phyloP scores from a whole-genome alignment of 2,329 filamentous ascomycete genomes.

The Ophiostoma sp. region DNA sequence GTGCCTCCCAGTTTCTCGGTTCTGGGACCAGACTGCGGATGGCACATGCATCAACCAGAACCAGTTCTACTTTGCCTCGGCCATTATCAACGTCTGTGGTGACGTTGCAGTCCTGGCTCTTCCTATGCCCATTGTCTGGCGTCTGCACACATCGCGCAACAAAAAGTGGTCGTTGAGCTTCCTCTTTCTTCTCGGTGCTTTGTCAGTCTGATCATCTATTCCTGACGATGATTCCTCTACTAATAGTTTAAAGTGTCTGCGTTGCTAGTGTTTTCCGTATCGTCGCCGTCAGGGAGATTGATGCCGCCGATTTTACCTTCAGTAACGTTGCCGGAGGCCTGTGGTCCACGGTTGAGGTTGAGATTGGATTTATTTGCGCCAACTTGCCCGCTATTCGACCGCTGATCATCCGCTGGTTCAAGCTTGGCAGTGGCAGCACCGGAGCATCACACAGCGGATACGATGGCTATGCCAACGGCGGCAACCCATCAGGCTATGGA shows the following conservation, averaged over 20 bases:
- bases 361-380: constrained; percentile 25
- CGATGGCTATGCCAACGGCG: constrained; percentile 2
- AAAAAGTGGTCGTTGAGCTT: constrained; percentile 33
- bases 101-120: constrained; percentile 32
- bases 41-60: constrained; percentile 23
- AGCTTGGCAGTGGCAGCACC: constrained; percentile 13
- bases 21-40: constrained; percentile 20
- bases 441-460: constrained; percentile 16
- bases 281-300: constrained; percentile 23
- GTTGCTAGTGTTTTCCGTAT: constrained; percentile 26
- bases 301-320: constrained; percentile 24
- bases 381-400: constrained; percentile 24
- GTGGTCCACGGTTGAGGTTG: constrained; percentile 25
- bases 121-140: constrained; percentile 33
- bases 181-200: constrained; percentile 32
- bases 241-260: constrained; percentile 18
- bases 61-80: constrained; percentile 23
- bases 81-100: constrained; percentile 24
- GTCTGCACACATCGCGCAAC: constrained; percentile 30
- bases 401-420: constrained; percentile 20
- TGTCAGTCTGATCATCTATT: neutral
- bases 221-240: neutral
- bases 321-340: constrained; percentile 23
- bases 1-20: constrained; percentile 21
- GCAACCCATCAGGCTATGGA: constrained; percentile 13